A percentile compares a stretch with the other conserved stretches of the same genome.
Evolutionary conservation across 768 basidiomycete species (phyloP).

Genomic region (Suillus subalutaceus): DNA sequence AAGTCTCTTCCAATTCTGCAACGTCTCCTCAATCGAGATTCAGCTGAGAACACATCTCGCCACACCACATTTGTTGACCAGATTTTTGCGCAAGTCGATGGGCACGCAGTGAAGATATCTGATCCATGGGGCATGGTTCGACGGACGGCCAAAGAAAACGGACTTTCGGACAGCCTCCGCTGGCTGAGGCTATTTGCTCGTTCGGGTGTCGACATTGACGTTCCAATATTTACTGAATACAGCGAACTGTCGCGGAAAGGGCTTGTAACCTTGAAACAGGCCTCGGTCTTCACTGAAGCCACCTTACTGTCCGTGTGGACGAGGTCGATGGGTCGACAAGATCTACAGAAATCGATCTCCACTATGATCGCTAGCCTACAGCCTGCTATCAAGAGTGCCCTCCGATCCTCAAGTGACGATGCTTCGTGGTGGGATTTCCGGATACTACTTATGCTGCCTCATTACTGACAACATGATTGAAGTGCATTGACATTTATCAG

Average conservation of each 20-base stretch:
- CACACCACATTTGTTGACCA: conserved; percentile 39
- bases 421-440: conserved; percentile 38
- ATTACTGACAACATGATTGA: background rate
- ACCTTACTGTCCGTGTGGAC: conserved; percentile 63
- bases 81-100: conserved; percentile 32
- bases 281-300: conserved; percentile 54
- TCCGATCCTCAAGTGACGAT: conserved; percentile 34
- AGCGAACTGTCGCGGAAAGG: conserved; percentile 42
- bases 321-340: conserved; percentile 58
- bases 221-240: conserved; percentile 51
- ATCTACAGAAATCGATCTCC: conserved; percentile 54
- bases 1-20: conserved; percentile 58
- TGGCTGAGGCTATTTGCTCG: conserved; percentile 65
- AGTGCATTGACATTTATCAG: conserved; percentile 54
- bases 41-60: conserved; percentile 42
- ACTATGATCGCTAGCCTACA: conserved; percentile 49
- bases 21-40: conserved; percentile 59
- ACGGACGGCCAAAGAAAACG: conserved; percentile 44
- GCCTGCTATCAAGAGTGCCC: conserved; percentile 39
- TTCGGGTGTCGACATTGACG: conserved; percentile 68
- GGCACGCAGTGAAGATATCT: conserved; percentile 30
- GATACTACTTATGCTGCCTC: background rate
- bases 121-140: conserved; percentile 62
- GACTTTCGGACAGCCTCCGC: conserved; percentile 49
- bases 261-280: conserved; percentile 45